phyloP scores from a whole-genome alignment of 2,329 filamentous ascomycete species.

The Triangularia setosa region DNA sequence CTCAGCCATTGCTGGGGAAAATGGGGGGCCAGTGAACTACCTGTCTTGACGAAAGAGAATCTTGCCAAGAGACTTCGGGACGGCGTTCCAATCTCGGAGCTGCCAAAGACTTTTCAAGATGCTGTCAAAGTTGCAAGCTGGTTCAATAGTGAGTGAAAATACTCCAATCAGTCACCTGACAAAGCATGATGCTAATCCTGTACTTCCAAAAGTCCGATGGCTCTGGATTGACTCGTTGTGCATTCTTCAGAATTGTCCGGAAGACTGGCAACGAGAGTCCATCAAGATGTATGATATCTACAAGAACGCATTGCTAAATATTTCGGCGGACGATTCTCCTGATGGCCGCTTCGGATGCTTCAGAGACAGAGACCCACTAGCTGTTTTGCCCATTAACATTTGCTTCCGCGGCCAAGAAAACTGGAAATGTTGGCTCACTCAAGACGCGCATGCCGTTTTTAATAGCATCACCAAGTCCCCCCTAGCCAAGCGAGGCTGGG shows the following conservation, averaged over 20 bases:
- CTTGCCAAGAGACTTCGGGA: neutral
- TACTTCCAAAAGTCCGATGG: constrained; percentile 20
- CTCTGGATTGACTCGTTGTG: constrained; percentile 35
- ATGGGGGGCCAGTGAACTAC: constrained; percentile 1
- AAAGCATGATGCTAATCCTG: neutral
- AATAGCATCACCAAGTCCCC: neutral
- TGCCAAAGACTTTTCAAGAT: constrained; percentile 28
- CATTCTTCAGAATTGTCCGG: constrained; percentile 28
- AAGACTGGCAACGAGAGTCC: constrained; percentile 24
- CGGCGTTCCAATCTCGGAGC: constrained; percentile 3
- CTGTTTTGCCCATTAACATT: neutral
- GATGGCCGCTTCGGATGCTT: neutral
- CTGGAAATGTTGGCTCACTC: neutral
- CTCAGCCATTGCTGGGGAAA: constrained; percentile 29
- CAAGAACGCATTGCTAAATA: constrained; percentile 21
- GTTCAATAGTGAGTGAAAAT: constrained; percentile 18
- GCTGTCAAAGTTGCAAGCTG: constrained; percentile 24
- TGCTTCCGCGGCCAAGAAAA: neutral
- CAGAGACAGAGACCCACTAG: neutral
- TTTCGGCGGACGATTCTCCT: constrained; percentile 9
- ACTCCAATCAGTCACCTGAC: neutral
- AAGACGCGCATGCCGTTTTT: neutral
- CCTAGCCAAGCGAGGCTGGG: constrained; percentile 6
- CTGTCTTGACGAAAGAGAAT: constrained; percentile 11
- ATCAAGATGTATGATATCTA: constrained; percentile 29